Conservation (phyloP, 2,329 filamentous ascomycete genomes). For the Coniella vitis region DNA sequence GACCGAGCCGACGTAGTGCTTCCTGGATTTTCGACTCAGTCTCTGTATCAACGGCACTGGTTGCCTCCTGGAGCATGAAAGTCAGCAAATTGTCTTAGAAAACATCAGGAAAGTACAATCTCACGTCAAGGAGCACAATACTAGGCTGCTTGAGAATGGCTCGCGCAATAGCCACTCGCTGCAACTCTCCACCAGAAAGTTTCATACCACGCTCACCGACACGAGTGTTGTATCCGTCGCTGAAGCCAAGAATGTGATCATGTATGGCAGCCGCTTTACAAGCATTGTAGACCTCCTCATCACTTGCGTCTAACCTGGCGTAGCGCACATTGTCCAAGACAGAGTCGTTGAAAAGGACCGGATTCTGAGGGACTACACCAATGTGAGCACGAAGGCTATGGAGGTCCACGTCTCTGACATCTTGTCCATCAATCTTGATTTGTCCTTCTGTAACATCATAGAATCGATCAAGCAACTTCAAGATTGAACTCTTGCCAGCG, state of each 20-base stretch:
- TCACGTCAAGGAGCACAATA: conserved; percentile 62
- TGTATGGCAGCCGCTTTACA: conserved; percentile 51
- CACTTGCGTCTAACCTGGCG: conserved; percentile 44
- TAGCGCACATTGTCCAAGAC: conserved; percentile 55
- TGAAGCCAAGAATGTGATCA: conserved; percentile 49
- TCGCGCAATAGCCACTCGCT: conserved; percentile 61
- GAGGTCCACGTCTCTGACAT: conserved; percentile 47
- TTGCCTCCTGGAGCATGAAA: conserved; percentile 48
- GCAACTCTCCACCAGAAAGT: conserved; percentile 60
- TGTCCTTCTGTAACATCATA: conserved; percentile 49
- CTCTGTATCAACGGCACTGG: conserved; percentile 67
- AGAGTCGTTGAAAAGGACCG: conserved; percentile 51
- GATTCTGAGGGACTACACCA: conserved; percentile 49
- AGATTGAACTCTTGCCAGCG: conserved; percentile 51
- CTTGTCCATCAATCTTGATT: conserved; percentile 50
- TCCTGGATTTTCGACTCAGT: conserved; percentile 62
- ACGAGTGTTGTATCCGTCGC: conserved; percentile 42
- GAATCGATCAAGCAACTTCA: conserved; percentile 53
- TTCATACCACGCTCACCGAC: conserved; percentile 49
- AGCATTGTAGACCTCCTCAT: conserved; percentile 48
- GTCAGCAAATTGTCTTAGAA: neutral
- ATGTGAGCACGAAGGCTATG: conserved; percentile 46
- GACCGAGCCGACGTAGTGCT: conserved; percentile 50
- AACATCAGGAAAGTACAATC: neutral
- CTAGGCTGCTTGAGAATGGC: conserved; percentile 68